phyloP scores from a whole-genome alignment of 1,284 basidiomycete species.

The Termitomyces sp. region DNA sequence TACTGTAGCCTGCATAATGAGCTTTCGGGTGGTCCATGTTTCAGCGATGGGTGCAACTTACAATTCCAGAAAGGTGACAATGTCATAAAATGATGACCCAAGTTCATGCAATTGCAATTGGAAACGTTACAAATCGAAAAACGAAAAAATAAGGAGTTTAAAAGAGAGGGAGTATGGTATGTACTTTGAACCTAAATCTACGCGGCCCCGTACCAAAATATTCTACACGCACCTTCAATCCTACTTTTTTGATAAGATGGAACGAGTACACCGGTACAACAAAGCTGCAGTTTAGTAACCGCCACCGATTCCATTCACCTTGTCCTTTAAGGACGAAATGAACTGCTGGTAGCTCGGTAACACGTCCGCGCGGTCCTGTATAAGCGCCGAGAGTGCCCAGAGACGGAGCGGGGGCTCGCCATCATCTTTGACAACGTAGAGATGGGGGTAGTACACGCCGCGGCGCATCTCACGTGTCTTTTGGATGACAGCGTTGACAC shows the following conservation, averaged over 20 bases:
- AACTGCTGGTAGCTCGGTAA: slow-evolving; percentile 96
- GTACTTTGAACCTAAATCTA: slow-evolving; percentile 16
- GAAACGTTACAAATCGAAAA: slow-evolving; percentile 14
- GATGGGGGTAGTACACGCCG: slow-evolving; percentile 88
- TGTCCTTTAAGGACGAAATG: slow-evolving; percentile 39
- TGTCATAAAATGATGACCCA: not conserved
- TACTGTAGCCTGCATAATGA: too few relatives aligned
- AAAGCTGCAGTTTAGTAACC: slow-evolving; percentile 13
- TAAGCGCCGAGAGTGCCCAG: slow-evolving; percentile 92
- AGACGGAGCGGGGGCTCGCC: slow-evolving; percentile 90
- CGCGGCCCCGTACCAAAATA: slow-evolving; percentile 6
- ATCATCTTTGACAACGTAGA: slow-evolving; percentile 99
- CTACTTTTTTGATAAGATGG: not conserved
- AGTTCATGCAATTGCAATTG: too few relatives aligned
- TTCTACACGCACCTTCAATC: slow-evolving; percentile 9
- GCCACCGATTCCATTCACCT: slow-evolving; percentile 27
- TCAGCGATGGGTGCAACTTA: too few relatives aligned
- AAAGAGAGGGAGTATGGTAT: slow-evolving; percentile 13
- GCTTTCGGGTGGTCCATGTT: too few relatives aligned
- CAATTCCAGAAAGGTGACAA: too few relatives aligned
- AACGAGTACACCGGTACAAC: not conserved
- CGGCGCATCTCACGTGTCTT: slow-evolving; percentile 89
- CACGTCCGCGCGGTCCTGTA: slow-evolving; percentile 95
- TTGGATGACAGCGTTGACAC: slow-evolving; percentile 89
- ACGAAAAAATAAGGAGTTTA: slow-evolving; percentile 1